phyloP scores from a whole-genome alignment of 768 basidiomycete species.

The Termitomyces sp. region DNA sequence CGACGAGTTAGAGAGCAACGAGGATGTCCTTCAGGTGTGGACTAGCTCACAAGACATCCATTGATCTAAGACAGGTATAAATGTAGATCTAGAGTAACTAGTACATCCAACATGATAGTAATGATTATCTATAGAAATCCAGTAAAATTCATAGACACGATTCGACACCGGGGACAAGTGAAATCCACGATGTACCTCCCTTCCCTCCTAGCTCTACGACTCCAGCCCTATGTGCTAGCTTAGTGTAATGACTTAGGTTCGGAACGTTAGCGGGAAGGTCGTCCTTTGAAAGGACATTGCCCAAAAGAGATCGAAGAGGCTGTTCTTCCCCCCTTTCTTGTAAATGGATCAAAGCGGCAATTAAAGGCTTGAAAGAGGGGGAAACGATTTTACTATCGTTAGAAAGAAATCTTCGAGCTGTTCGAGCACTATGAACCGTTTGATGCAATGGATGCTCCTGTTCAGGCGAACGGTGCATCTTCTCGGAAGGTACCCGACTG shows the following conservation, averaged over 20 bases:
- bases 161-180: neutral
- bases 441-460: neutral
- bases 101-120: neutral
- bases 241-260: conserved; percentile 8
- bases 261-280: conserved; percentile 6
- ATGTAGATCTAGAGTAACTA: neutral
- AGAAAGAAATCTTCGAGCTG: neutral
- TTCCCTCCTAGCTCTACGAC: conserved; percentile 6
- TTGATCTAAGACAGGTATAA: neutral
- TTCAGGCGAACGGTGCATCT: neutral
- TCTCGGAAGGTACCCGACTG: neutral
- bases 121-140: neutral
- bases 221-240: conserved; percentile 7
- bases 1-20: conserved; percentile 47
- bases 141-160: neutral
- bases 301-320: conserved; percentile 9
- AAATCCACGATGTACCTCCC: conserved; percentile 11
- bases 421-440: neutral
- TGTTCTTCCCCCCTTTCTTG: neutral
- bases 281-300: neutral
- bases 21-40: conserved; percentile 56
- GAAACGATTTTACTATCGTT: neutral
- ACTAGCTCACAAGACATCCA: conserved; percentile 36
- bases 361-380: neutral
- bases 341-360: neutral